phyloP scores from a whole-genome alignment of 768 basidiomycete species.

The Russula lepida region DNA sequence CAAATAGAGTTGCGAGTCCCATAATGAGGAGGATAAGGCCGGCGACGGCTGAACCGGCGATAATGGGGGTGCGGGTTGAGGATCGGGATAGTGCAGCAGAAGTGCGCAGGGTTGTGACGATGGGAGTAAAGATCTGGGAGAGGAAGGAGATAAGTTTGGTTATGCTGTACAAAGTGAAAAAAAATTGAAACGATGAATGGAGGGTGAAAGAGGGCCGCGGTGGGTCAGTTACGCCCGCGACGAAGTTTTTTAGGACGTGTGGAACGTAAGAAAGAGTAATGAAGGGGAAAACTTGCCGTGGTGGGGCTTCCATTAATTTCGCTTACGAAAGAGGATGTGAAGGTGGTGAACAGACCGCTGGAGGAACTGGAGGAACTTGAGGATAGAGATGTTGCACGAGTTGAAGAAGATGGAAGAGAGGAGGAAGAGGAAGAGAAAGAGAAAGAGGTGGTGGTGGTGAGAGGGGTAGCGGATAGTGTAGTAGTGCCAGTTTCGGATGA shows the following conservation, averaged over 20 bases:
- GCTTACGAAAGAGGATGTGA: constrained; percentile 9
- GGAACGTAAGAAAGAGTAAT: neutral
- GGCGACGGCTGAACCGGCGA: constrained; percentile 12
- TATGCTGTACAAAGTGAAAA: neutral
- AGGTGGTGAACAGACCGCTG: constrained; percentile 11
- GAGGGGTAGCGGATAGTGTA: neutral
- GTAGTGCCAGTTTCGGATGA: neutral
- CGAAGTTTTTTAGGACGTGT: neutral
- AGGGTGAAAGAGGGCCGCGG: neutral
- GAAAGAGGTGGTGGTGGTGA: neutral
- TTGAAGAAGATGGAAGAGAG: neutral
- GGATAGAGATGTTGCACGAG: neutral
- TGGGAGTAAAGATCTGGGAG: constrained; percentile 13
- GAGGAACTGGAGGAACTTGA: no score
- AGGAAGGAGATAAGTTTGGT: neutral
- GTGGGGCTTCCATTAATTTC: constrained; percentile 14
- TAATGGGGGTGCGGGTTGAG: constrained; percentile 7
- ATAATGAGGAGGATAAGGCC: constrained; percentile 7
- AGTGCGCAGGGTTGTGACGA: constrained; percentile 11
- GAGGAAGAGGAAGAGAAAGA: neutral
- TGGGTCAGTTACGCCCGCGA: neutral
- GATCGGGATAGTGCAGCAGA: neutral
- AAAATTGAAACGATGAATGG: neutral
- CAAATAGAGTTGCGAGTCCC: constrained; percentile 9
- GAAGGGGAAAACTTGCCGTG: constrained; percentile 8